phyloP scores from a whole-genome alignment of 2,329 filamentous ascomycete genomes.

The Coniella lustricola region DNA sequence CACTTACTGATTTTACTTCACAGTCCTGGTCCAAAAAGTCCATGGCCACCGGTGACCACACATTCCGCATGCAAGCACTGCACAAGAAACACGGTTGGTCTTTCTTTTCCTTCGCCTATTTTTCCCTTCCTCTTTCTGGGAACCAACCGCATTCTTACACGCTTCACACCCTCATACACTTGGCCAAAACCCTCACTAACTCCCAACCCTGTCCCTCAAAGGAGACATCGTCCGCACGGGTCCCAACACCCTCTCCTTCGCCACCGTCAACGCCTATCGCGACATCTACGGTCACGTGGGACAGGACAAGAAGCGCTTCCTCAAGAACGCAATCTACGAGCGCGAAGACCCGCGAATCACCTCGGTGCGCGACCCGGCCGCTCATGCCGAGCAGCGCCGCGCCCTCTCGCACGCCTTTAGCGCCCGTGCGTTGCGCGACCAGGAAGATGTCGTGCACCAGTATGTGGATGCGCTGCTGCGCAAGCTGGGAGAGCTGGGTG shows the following conservation, averaged over 20 bases:
- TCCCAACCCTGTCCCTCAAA: no score
- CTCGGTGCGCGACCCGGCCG: conserved; percentile 22
- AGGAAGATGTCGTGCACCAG: conserved; percentile 24
- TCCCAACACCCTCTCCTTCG: conserved; percentile 6
- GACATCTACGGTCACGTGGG: conserved; percentile 13
- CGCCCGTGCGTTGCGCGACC: conserved; percentile 20
- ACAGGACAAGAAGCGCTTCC: conserved; percentile 6
- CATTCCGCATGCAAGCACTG: conserved; percentile 4
- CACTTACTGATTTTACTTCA: no score
- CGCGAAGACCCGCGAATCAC: conserved; percentile 21
- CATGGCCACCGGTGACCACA: neutral
- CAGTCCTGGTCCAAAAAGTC: conserved; percentile 5
- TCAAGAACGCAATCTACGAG: conserved; percentile 27
- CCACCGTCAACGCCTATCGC: conserved; percentile 1
- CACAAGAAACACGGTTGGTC: conserved; percentile 7
- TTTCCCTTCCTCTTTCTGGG: no score
- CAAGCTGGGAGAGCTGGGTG: conserved; percentile 17
- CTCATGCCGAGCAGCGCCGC: conserved; percentile 23
- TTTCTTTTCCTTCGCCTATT: no score
- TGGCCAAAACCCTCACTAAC: no score
- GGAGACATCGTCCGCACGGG: conserved; percentile 18
- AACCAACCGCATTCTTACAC: neutral
- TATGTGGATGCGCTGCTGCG: conserved; percentile 25
- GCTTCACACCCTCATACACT: no score
- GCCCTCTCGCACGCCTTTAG: conserved; percentile 23